Percentiles rank a stretch among this genome's conserved stretches.
Conservation (phyloP, 1,284 basidiomycete genomes). For the Papiliotrema nemorosa region DNA sequence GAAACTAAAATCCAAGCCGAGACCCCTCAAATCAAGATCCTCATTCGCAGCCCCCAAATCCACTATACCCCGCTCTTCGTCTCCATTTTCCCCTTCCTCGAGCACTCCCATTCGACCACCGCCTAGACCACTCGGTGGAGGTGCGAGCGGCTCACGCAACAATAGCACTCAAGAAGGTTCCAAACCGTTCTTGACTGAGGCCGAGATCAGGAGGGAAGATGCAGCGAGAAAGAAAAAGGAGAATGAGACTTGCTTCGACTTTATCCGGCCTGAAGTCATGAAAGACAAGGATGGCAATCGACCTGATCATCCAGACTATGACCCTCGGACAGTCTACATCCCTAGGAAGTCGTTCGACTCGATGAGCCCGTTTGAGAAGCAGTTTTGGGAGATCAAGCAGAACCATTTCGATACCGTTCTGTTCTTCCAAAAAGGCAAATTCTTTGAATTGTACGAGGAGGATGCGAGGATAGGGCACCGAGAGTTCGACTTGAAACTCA, state of each 20-base stretch:
- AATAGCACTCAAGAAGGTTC: conserved; percentile 25
- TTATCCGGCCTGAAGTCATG: conserved; percentile 60
- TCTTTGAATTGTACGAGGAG: conserved; percentile 81
- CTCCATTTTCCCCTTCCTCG: conserved; percentile 1
- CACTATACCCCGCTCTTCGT: not conserved
- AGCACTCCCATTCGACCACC: not conserved
- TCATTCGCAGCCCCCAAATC: conserved; percentile 11
- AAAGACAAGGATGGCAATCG: conserved; percentile 73
- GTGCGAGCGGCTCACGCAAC: not conserved
- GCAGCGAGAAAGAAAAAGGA: conserved; percentile 80
- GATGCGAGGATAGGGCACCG: conserved; percentile 84
- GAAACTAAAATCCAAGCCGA: not conserved
- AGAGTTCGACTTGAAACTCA: conserved; percentile 81
- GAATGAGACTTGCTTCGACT: conserved; percentile 74
- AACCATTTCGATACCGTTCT: conserved; percentile 90
- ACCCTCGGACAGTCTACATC: conserved; percentile 82
- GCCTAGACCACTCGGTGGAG: conserved; percentile 5
- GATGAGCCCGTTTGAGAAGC: conserved; percentile 87
- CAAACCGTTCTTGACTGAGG: conserved; percentile 65
- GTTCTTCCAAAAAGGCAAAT: conserved; percentile 81
- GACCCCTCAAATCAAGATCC: not conserved
- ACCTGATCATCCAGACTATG: conserved; percentile 79
- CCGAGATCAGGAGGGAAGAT: conserved; percentile 71
- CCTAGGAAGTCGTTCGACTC: conserved; percentile 72
- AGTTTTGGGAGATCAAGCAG: conserved; percentile 98